phyloP scores from a whole-genome alignment of 352 stramenopile genomes.

The Pythium plurisporium region DNA sequence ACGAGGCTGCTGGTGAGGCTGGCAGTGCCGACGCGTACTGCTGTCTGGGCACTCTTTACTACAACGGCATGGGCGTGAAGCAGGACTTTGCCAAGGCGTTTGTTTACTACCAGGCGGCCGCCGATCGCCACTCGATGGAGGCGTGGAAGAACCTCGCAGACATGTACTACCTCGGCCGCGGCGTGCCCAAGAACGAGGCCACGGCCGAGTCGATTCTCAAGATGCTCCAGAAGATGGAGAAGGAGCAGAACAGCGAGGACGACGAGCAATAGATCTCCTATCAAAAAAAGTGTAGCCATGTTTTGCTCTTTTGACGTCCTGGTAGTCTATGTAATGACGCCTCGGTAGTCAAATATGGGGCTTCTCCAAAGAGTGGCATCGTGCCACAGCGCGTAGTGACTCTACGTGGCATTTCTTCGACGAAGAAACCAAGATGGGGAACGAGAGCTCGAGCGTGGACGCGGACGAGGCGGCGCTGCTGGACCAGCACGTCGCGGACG shows the following conservation, averaged over 20 bases:
- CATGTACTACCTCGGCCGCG: conserved; percentile 76
- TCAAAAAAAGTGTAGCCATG: conserved; percentile 4
- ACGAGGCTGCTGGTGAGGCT: conserved; percentile 59
- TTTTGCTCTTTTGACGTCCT: not conserved
- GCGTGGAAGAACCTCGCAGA: conserved; percentile 87
- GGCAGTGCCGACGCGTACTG: conserved; percentile 70
- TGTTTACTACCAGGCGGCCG: conserved; percentile 83
- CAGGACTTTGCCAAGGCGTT: conserved; percentile 78
- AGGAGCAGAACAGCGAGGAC: conserved; percentile 17
- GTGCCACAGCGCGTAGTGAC: conserved; percentile 3
- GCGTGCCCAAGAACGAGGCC: conserved; percentile 72
- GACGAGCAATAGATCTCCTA: conserved; percentile 9
- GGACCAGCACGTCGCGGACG: not conserved
- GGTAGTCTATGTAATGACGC: not conserved
- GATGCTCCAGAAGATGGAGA: conserved; percentile 72
- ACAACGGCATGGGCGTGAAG: conserved; percentile 65
- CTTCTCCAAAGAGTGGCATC: conserved; percentile 16
- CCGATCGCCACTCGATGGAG: conserved; percentile 77
- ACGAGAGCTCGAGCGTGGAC: conserved; percentile 21
- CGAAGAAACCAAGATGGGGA: conserved; percentile 13
- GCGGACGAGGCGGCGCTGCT: conserved; percentile 11
- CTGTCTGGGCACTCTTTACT: conserved; percentile 78
- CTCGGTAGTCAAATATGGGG: conserved; percentile 6
- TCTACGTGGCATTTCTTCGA: conserved; percentile 12
- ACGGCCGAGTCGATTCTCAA: conserved; percentile 82